phyloP scores from a whole-genome alignment of 768 basidiomycete genomes.

The Pleurotus ostreatus region DNA sequence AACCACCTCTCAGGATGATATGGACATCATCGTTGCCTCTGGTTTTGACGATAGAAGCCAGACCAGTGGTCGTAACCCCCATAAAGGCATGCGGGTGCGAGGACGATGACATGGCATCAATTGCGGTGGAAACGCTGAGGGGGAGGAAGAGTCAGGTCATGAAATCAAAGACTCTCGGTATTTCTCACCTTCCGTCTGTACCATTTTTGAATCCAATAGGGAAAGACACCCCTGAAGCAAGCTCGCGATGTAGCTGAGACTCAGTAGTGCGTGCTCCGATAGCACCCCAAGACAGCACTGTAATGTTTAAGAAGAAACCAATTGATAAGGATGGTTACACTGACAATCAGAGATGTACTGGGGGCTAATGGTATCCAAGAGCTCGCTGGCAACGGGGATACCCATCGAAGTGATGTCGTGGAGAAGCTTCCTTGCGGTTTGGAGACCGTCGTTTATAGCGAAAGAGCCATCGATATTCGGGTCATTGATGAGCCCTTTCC shows the following conservation, averaged over 20 bases:
- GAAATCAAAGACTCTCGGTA: constrained; percentile 42
- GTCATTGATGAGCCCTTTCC: constrained; percentile 99
- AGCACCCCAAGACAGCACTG: constrained; percentile 81
- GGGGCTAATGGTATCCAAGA: constrained; percentile 57
- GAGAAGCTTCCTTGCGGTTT: constrained; percentile 75
- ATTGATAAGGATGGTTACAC: constrained; percentile 37
- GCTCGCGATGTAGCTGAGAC: constrained; percentile 89
- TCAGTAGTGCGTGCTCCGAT: constrained; percentile 94
- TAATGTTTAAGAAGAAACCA: neutral
- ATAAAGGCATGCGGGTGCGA: constrained; percentile 18
- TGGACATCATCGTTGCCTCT: constrained; percentile 92
- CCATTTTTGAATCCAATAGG: constrained; percentile 99
- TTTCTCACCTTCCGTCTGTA: constrained; percentile 67
- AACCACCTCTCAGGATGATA: constrained; percentile 89
- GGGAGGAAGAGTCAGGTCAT: constrained; percentile 87
- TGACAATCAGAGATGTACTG: constrained; percentile 90
- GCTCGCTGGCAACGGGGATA: constrained; percentile 94
- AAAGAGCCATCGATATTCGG: constrained; percentile 90
- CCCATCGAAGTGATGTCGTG: constrained; percentile 89
- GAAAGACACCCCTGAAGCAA: constrained; percentile 86
- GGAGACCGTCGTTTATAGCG: constrained; percentile 95
- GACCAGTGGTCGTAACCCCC: constrained; percentile 12
- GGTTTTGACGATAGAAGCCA: constrained; percentile 1
- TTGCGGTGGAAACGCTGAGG: constrained; percentile 91
- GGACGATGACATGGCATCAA: constrained; percentile 75